Evolutionary conservation across 768 basidiomycete species (phyloP).

Genomic region (Butyriboletus loyo): DNA sequence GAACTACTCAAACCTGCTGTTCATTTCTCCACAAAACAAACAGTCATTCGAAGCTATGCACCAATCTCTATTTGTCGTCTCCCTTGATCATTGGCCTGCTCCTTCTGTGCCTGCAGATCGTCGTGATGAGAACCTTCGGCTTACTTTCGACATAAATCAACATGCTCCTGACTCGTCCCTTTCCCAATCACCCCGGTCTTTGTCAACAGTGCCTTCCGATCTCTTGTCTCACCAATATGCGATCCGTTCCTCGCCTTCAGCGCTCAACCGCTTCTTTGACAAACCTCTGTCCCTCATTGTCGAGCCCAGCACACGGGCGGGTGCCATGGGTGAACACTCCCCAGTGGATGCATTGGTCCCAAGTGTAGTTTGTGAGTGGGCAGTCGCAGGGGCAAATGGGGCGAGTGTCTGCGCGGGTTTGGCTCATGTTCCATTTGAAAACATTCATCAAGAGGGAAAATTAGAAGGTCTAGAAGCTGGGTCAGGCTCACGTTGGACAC

Average conservation of each 20-base stretch:
- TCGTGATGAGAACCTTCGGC: slow-evolving; percentile 25
- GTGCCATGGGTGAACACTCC: slow-evolving; percentile 88
- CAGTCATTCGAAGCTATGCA: slow-evolving; percentile 61
- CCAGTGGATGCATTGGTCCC: slow-evolving; percentile 89
- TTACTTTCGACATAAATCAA: slow-evolving; percentile 32
- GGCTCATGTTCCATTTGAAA: slow-evolving; percentile 32
- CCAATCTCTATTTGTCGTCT: slow-evolving; percentile 74
- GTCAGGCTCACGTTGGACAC: slow-evolving; percentile 44
- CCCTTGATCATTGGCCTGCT: slow-evolving; percentile 70
- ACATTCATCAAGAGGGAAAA: neutral
- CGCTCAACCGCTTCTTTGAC: slow-evolving; percentile 86
- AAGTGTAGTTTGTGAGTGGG: slow-evolving; percentile 82
- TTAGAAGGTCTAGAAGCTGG: slow-evolving; percentile 9
- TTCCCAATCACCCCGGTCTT: slow-evolving; percentile 8
- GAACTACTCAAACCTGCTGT: slow-evolving; percentile 71
- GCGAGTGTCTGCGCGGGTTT: slow-evolving; percentile 47
- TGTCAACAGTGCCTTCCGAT: slow-evolving; percentile 15
- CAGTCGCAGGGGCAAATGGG: slow-evolving; percentile 41
- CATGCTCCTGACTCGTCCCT: neutral
- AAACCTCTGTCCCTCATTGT: slow-evolving; percentile 81
- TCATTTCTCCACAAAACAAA: slow-evolving; percentile 64
- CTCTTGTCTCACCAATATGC: slow-evolving; percentile 76
- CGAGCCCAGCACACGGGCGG: slow-evolving; percentile 80
- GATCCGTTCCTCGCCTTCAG: slow-evolving; percentile 61
- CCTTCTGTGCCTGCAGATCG: slow-evolving; percentile 23